Percentiles rank a stretch among this genome's conserved stretches.
phyloP scores from a whole-genome alignment of 495 filamentous ascomycete genomes.

The Talaromyces trachyspermus region DNA sequence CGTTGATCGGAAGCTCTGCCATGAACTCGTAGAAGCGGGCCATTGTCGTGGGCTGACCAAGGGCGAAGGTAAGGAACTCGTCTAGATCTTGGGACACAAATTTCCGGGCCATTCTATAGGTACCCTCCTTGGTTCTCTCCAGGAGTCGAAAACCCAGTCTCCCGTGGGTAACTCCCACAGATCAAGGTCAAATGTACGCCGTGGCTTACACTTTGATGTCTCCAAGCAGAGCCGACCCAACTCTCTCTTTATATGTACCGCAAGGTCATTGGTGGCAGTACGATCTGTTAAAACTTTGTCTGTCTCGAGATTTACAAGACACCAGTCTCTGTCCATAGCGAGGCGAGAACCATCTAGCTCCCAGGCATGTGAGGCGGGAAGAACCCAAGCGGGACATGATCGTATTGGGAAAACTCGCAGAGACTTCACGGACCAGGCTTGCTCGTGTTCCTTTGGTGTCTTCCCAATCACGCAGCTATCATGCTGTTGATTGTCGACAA shows the following conservation, averaged over 20 bases:
- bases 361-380: constrained; percentile 52
- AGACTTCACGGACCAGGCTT: constrained; percentile 15
- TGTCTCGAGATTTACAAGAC: constrained; percentile 40
- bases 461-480: background rate
- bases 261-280: background rate
- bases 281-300: background rate
- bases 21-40: constrained; percentile 6
- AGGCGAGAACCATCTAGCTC: constrained; percentile 62
- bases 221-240: background rate
- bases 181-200: background rate
- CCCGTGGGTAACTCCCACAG: constrained; percentile 3
- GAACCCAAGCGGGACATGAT: constrained; percentile 59
- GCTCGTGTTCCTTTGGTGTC: background rate
- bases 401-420: constrained; percentile 59
- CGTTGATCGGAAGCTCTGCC: background rate
- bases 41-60: constrained; percentile 1
- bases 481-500: constrained; percentile 18
- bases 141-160: constrained; percentile 5
- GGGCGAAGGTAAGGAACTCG: background rate
- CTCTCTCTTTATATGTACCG: background rate
- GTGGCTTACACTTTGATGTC: background rate
- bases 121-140: background rate
- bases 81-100: background rate
- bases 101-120: background rate
- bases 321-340: constrained; percentile 83